phyloP scores from a whole-genome alignment of 2,329 filamentous ascomycete genomes.

The Diplodia sapinea region DNA sequence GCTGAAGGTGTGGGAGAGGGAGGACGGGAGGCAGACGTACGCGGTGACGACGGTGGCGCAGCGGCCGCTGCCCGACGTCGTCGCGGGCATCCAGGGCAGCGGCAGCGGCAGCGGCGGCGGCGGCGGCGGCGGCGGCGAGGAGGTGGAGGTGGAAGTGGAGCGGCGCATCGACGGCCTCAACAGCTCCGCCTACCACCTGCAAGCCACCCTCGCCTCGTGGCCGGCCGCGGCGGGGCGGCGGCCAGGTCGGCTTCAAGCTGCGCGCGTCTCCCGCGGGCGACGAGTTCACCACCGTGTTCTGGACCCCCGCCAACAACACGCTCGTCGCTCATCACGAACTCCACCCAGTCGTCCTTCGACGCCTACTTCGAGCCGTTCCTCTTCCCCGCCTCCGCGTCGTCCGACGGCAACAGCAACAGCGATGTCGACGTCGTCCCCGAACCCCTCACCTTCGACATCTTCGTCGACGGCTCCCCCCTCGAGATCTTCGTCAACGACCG shows the following conservation, averaged over 20 bases:
- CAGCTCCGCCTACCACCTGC: conserved; percentile 50
- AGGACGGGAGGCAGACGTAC: conserved; percentile 38
- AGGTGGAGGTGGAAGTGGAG: background rate
- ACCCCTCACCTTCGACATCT: conserved; percentile 49
- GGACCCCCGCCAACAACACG: conserved; percentile 55
- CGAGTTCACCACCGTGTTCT: conserved; percentile 52
- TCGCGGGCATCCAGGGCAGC: conserved; percentile 47
- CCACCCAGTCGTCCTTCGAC: conserved; percentile 52
- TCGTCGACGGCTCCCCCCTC: conserved; percentile 55
- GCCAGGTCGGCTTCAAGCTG: conserved; percentile 49
- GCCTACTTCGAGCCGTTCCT: conserved; percentile 55
- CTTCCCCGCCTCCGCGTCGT: background rate
- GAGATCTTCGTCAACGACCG: conserved; percentile 56
- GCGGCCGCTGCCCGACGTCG: conserved; percentile 53
- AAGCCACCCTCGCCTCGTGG: conserved; percentile 47
- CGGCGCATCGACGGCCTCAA: conserved; percentile 41
- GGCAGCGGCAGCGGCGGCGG: too few relatives aligned
- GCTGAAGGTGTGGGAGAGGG: conserved; percentile 38
- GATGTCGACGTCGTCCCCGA: conserved; percentile 45
- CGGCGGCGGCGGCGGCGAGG: too few relatives aligned
- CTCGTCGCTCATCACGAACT: conserved; percentile 51
- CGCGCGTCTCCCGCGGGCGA: conserved; percentile 51
- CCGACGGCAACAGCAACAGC: conserved; percentile 31
- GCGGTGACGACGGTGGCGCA: conserved; percentile 54
- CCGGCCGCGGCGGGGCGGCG: conserved; percentile 38